Evolutionary conservation across 1,284 basidiomycete genomes (phyloP), one percentile per base, ranked within the genome.

Genomic region (Ganoderma sinense): DNA sequence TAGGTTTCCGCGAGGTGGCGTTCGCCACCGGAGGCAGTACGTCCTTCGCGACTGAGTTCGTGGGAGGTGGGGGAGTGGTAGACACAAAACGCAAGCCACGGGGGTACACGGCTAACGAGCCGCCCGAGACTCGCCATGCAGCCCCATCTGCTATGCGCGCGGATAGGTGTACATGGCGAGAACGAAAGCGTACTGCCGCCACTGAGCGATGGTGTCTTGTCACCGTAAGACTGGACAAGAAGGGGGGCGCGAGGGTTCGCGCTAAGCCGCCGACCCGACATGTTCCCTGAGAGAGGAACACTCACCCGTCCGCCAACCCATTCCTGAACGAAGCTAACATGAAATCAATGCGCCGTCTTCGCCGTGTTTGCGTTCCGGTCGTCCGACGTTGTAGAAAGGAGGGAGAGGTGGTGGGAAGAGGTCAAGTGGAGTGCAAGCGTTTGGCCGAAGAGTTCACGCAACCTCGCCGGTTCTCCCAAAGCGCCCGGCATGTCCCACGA

Each of bases 1-100:
- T 91, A 31, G 82, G 83, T 75, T 89, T 91, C 55, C 84, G 71
- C 8, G 71, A 51, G 18, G 70, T 65, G 23, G 76, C 69, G 43
- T 73, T 75, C 16, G 76, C 77, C 8, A 70, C 69, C 53, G 68
- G 71, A 51, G 65, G 13, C 11, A 71, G 78, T 65, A 41, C 71
- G 18, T 71, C 55, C 36, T 75, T 66, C 10, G 74, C 56, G 1
- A 78, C 62, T 31, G 80, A 56, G n/a, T 79, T 71, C 41, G 77
- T 74, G 16, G 79, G 78, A 13, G 81, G 77, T 1, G 75, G 74
- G 20, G 75, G 64, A n/a, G 74, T 68, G 43, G 75, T 74, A 23
- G 79, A 71, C 23, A 75, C 64, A 20, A 71, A 68, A 26, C 75
- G 75, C 7, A 62, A 43, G 41, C 66, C 69, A 41, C 43, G 51